phyloP scores from a whole-genome alignment of 805 yeast species.

The Zygotorulaspora chibaensis region DNA sequence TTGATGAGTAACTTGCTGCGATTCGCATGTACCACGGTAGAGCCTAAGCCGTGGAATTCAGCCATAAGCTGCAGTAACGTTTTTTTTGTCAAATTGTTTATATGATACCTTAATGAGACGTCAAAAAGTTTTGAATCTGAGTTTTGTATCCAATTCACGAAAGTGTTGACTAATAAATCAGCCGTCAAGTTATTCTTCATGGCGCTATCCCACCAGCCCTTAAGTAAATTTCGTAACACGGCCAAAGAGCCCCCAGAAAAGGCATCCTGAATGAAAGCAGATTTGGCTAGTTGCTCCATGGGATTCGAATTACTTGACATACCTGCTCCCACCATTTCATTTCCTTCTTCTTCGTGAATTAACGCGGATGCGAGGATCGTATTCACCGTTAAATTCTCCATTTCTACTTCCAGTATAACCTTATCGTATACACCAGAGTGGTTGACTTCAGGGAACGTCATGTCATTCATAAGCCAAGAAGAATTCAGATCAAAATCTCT shows the following conservation, averaged over 20 bases:
- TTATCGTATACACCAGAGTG: slow-evolving; percentile 75
- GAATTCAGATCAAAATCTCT: slow-evolving; percentile 49
- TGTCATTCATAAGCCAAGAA: slow-evolving; percentile 44
- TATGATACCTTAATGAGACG: slow-evolving; percentile 75
- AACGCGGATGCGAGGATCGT: slow-evolving; percentile 81
- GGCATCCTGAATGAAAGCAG: slow-evolving; percentile 69
- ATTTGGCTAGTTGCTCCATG: slow-evolving; percentile 15
- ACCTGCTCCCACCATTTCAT: slow-evolving; percentile 57
- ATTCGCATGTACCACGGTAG: slow-evolving; percentile 73
- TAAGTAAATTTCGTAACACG: slow-evolving; percentile 69
- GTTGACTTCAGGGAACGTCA: slow-evolving; percentile 68
- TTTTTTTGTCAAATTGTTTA: slow-evolving; percentile 80
- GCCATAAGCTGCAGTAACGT: slow-evolving; percentile 72
- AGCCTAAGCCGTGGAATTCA: slow-evolving; percentile 76
- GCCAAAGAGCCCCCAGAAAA: slow-evolving; percentile 71
- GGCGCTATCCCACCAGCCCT: slow-evolving; percentile 93
- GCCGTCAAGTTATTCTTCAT: slow-evolving; percentile 62
- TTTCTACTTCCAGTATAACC: slow-evolving; percentile 70
- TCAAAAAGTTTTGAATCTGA: slow-evolving; percentile 72
- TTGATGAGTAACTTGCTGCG: slow-evolving; percentile 67
- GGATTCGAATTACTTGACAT: slow-evolving; percentile 30
- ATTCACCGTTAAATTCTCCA: slow-evolving; percentile 78
- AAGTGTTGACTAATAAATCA: slow-evolving; percentile 74
- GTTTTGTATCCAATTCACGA: slow-evolving; percentile 83
- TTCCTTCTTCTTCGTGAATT: slow-evolving; percentile 84